Conservation (phyloP, 345 rosid species). For the Raphanus sativus region DNA sequence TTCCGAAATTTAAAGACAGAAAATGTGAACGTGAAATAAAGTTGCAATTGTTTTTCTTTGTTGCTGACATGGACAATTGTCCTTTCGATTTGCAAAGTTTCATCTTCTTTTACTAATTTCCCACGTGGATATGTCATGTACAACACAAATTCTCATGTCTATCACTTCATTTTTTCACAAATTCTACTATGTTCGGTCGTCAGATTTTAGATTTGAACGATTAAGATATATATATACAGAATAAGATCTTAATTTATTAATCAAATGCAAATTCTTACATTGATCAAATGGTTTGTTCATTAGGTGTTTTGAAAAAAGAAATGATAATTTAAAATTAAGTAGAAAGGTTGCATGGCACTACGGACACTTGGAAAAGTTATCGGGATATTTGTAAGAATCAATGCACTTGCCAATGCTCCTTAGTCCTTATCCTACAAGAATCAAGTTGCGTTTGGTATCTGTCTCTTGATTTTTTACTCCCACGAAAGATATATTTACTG, state of each 20-base stretch:
- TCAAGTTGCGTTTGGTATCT: constrained; percentile 31
- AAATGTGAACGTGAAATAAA: constrained; percentile 31
- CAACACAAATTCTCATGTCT: constrained; percentile 31
- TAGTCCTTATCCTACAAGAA: constrained; percentile 37
- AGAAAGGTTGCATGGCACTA: constrained; percentile 9
- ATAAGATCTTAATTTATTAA: neutral
- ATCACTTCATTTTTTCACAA: constrained; percentile 17
- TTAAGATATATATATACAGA: neutral
- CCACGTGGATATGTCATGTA: constrained; percentile 34
- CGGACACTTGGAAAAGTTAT: constrained; percentile 38
- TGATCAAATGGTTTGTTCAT: neutral
- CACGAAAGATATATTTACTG: neutral
- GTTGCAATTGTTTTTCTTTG: constrained; percentile 21
- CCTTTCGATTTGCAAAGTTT: constrained; percentile 12
- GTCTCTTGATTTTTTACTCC: constrained; percentile 10
- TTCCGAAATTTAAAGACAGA: constrained; percentile 1
- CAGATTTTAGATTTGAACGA: neutral
- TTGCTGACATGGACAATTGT: constrained; percentile 35
- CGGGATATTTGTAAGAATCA: constrained; percentile 15
- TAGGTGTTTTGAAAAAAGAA: neutral
- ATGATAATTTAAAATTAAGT: neutral
- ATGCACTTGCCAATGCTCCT: constrained; percentile 6
- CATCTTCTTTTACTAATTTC: constrained; percentile 19
- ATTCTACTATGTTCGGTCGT: constrained; percentile 25
- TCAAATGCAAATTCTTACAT: neutral